Evolutionary conservation across 352 stramenopile species (phyloP).

Genomic region (Phytophthora pluvialis): DNA sequence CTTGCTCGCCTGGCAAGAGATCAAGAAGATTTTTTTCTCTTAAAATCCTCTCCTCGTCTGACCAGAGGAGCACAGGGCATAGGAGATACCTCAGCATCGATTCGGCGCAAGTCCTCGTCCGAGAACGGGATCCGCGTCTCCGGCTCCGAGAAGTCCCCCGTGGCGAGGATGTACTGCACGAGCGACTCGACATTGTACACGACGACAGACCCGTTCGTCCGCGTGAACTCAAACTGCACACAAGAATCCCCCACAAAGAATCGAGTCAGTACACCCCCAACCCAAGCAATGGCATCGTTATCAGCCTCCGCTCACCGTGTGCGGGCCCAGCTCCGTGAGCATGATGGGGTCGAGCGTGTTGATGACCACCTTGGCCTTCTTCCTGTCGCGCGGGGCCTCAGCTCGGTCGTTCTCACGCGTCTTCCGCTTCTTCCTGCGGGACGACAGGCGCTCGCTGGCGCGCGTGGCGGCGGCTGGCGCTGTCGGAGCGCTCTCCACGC

Average conservation of each 20-base stretch:
- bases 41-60: constrained; percentile 33
- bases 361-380: constrained; percentile 66
- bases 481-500: constrained; percentile 23
- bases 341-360: constrained; percentile 91
- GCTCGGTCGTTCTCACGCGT: constrained; percentile 30
- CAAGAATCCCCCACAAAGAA: constrained; percentile 11
- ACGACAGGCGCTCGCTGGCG: constrained; percentile 60
- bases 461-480: constrained; percentile 35
- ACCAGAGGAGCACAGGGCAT: constrained; percentile 32
- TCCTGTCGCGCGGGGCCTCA: constrained; percentile 31
- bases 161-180: constrained; percentile 89
- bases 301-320: constrained; percentile 59
- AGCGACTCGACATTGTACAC: constrained; percentile 89
- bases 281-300: neutral
- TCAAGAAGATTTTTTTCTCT: constrained; percentile 35
- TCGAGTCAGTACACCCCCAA: constrained; percentile 26
- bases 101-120: constrained; percentile 76
- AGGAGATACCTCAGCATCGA: constrained; percentile 71
- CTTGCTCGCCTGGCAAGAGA: constrained; percentile 59
- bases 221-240: constrained; percentile 81
- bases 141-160: constrained; percentile 90
- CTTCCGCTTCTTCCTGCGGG: constrained; percentile 61
- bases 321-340: constrained; percentile 72
- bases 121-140: constrained; percentile 89
- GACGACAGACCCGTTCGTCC: constrained; percentile 83